These are phyloP conservation scores for Actinomortierella wolfii DNA, from an alignment of 371 early-diverging fungal genomes.

Conservation along the genomic window DNA sequence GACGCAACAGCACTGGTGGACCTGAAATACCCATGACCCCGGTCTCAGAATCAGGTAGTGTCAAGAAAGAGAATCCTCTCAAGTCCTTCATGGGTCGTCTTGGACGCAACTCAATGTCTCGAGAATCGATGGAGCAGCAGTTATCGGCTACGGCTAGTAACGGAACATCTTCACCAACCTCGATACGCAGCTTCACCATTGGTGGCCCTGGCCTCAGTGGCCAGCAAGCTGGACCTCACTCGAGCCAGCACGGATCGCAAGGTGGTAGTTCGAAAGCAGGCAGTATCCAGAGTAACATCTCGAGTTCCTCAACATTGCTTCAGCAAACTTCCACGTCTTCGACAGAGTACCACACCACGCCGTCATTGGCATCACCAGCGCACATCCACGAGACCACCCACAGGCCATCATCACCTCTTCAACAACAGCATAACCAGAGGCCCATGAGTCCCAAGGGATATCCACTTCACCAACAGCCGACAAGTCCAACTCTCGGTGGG, in stretches of 20 bases:
- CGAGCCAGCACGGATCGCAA: too few species aligned
- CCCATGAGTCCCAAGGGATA: too few species aligned
- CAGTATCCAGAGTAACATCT: too few species aligned
- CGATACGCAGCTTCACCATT: conserved; percentile 34
- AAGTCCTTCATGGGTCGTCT: conserved; percentile 44
- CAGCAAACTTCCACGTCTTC: too few species aligned
- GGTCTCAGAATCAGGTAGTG: conserved; percentile 9
- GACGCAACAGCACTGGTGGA: too few species aligned
- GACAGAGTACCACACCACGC: too few species aligned
- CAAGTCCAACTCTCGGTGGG: conserved; percentile 16
- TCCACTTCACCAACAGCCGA: conserved; percentile 9
- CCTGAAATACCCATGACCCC: conserved; percentile 18
- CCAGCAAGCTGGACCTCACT: too few species aligned
- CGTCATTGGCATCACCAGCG: too few species aligned
- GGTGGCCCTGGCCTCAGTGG: not conserved
- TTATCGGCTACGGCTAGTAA: conserved; percentile 20
- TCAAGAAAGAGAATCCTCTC: conserved; percentile 36
- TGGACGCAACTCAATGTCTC: conserved; percentile 28
- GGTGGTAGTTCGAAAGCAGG: too few species aligned
- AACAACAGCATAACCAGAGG: too few species aligned
- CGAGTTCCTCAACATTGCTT: too few species aligned
- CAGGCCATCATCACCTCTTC: not conserved
- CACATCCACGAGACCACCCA: too few species aligned
- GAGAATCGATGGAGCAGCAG: conserved; percentile 3
- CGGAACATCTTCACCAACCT: conserved; percentile 29